Base-by-base conservation (phyloP, 345 rosid genomes). In the Populus tremula region DNA sequence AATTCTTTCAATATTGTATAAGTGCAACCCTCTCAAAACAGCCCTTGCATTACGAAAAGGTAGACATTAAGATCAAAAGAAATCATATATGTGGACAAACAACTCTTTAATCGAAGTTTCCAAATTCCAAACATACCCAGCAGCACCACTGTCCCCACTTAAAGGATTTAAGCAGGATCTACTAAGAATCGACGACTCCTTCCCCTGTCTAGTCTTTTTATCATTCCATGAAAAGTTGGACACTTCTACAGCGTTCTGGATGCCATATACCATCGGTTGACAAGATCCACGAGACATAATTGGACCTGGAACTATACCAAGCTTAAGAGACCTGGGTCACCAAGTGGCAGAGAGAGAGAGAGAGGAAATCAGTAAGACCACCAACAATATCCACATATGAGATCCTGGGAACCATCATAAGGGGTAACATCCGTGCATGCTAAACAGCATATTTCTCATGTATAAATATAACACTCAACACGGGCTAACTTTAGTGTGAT, bases 281-380 rank as follows among this genome's bases (percentile, higher is more conserved):
- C 89, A 85, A 69, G 92, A 84, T 66, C 87, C 84, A 79, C 82
- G 85, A 41, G 86, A 84, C 33, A 80, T 61, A 35, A 84, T 76
- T 36, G 94, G 88, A 41, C 93, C 88, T 27, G 90, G 88, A 80
- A 92, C 91, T 79, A 91, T 49, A n/a, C 97, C 97, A 78, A 94
- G 92, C 84, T 89, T 91, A 79, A 94, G 88, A 62, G 96, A 91
- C 83, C 97, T 94, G 83, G 66, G 73, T 6, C 81, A 76, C 63
- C 82, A 81, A 76, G 38, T 21, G 70, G 45, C 29, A 64, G 31
- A 29, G 10, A 29, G 50, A 69, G 20, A 23, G 5, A 33, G 36
- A 4, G 36, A 20, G 18, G 62, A 82, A 81, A 77, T 43, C 56
- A 61, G 29, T 29, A 18, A 71, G 36, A 35, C 71, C 65, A 70